A percentile compares a stretch with the other conserved stretches of the same genome.
phyloP scores from a whole-genome alignment of 1,139 yeast species.

The Sugiyamaella neomexicana region DNA sequence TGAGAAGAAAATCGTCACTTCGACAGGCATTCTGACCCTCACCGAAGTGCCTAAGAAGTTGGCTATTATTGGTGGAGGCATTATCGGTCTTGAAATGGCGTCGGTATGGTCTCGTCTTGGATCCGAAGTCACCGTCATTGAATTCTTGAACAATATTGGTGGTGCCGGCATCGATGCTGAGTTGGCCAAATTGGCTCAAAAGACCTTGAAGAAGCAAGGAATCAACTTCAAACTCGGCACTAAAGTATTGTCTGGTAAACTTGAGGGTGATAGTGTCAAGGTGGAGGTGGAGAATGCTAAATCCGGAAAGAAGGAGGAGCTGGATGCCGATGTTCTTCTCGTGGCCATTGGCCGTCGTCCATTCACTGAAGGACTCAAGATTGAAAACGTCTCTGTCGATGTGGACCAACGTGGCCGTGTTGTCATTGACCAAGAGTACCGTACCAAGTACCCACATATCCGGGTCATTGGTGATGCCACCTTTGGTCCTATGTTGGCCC shows the following conservation, averaged over 20 bases:
- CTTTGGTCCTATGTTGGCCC: slow-evolving; percentile 99
- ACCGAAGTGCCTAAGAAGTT: slow-evolving; percentile 88
- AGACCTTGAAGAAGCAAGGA: slow-evolving; percentile 91
- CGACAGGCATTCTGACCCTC: slow-evolving; percentile 87
- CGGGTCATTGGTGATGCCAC: slow-evolving; percentile 98
- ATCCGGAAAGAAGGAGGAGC: slow-evolving; percentile 71
- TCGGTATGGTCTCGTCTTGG: slow-evolving; percentile 97
- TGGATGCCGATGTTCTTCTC: slow-evolving; percentile 88
- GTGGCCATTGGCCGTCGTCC: slow-evolving; percentile 99
- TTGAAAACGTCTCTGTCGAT: slow-evolving; percentile 87
- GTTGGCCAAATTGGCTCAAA: slow-evolving; percentile 86
- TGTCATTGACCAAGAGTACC: slow-evolving; percentile 90
- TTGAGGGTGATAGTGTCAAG: slow-evolving; percentile 91
- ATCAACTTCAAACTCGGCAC: slow-evolving; percentile 89
- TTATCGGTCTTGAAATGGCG: slow-evolving; percentile 99
- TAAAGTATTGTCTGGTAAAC: slow-evolving; percentile 81
- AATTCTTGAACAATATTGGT: slow-evolving; percentile 88
- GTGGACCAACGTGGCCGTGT: slow-evolving; percentile 89
- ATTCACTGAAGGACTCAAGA: slow-evolving; percentile 83
- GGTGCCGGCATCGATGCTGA: slow-evolving; percentile 96
- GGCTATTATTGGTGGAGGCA: slow-evolving; percentile 98
- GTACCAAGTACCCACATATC: slow-evolving; percentile 89
- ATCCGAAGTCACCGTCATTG: slow-evolving; percentile 90
- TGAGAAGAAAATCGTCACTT: slow-evolving; percentile 94
- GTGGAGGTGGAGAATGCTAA: slow-evolving; percentile 89